Percentiles rank a stretch among this genome's conserved stretches.
Evolutionary conservation across 140 eudicot genomes (phyloP).

Genomic region (Stevia rebaudiana): DNA sequence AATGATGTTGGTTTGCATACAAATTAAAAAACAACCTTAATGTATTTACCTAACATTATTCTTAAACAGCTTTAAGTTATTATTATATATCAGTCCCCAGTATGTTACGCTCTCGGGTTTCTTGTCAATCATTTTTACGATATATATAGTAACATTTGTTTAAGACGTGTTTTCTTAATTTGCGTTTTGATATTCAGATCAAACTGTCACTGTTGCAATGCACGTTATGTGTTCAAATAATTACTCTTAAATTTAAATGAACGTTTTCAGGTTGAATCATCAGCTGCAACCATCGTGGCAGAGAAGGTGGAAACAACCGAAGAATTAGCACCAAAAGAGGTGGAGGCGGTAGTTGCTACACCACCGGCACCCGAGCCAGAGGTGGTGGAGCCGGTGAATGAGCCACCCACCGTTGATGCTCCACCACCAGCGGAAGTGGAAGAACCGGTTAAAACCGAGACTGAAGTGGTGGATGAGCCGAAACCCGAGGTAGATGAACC

Average conservation of each 20-base stretch:
- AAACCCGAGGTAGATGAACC: slow-evolving; percentile 16
- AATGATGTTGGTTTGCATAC: background rate
- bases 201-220: no score
- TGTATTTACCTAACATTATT: background rate
- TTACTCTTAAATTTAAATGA: background rate
- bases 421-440: slow-evolving; percentile 13
- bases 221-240: no score
- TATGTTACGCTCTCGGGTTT: no score
- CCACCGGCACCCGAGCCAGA: slow-evolving; percentile 21
- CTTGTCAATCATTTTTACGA: no score
- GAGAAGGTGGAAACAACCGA: slow-evolving; percentile 24
- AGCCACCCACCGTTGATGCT: slow-evolving; percentile 9
- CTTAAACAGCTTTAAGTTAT: no score
- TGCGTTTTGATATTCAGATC: no score
- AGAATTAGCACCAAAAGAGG: slow-evolving; percentile 23
- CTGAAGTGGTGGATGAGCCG: slow-evolving; percentile 17
- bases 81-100: no score
- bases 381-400: slow-evolving; percentile 15
- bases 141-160: no score
- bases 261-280: slow-evolving; percentile 27
- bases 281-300: slow-evolving; percentile 18
- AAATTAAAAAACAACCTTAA: background rate
- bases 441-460: slow-evolving; percentile 9
- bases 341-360: slow-evolving; percentile 12
- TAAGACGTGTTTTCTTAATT: no score